Base-by-base conservation (phyloP, 495 filamentous ascomycete species). In the Hypoxylon trugodes region DNA sequence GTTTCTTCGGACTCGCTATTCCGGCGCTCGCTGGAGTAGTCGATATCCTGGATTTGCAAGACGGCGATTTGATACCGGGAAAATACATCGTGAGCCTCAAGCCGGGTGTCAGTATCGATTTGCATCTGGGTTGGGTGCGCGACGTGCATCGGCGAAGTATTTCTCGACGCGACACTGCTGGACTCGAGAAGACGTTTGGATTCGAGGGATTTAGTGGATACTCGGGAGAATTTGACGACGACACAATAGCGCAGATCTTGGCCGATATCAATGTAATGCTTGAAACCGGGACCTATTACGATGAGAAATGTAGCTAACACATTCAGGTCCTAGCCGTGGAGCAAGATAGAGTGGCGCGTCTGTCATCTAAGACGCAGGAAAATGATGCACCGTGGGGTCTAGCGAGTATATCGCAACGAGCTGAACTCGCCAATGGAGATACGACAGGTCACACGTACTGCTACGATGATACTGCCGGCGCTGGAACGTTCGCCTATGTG, bases 41-140 rank as follows among this genome's bases (percentile, higher is more conserved):
- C 13, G 52, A 58, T 16, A 36, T 68, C 10, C 36, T 53, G n/a
- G 37, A 30, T 15, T 26, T 61, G 16, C 13, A 60, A 15, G 52
- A 59, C 15, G 69, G 65, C 43, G 53, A 71, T 18, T 32, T 77
- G 35, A 59, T 85, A 6, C 73, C 76, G 8, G 73, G 74, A 54
- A 79, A 76, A 59, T 86, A 84, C 71, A 82, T 86, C 56, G 76
- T 86, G 50, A 78, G 81, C 61, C 73, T 86, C 68, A 83, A 82
- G 59, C 74, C 78, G 3, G 38, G 40, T 30, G 54, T 59, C 6
- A 54, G 65, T 8, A 18, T 47, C 9, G 24, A 53, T 0, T 18
- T 21, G 18, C 54, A 74, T 15, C 55, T 74, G 18, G 40, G 45
- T 12, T 69, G 65, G 55, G 49, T 74, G 21, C 47, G 37, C 41